Percentiles rank a stretch among this genome's conserved stretches.
phyloP scores from a whole-genome alignment of 352 stramenopile genomes.

The Phytophthora fragariaefolia region DNA sequence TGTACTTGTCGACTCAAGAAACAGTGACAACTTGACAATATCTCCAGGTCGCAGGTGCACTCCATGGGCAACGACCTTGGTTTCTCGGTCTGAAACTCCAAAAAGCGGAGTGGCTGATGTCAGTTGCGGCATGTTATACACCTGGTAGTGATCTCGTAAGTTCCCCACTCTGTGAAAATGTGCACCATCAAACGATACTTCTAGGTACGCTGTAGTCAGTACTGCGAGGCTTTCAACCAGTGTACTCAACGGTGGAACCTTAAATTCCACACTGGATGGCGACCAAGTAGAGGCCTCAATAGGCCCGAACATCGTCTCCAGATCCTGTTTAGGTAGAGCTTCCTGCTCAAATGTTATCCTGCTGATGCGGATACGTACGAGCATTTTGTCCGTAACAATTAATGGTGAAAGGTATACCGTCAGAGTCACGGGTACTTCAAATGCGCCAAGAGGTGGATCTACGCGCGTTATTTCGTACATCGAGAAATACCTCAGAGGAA shows the following conservation, averaged over 20 bases:
- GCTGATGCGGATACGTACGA: constrained; percentile 42
- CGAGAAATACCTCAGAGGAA: constrained; percentile 64
- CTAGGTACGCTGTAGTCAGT: constrained; percentile 44
- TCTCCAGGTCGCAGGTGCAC: constrained; percentile 46
- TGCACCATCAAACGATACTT: constrained; percentile 62
- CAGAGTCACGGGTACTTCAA: constrained; percentile 64
- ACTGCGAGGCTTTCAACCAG: constrained; percentile 39
- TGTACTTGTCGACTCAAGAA: constrained; percentile 28
- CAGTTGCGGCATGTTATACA: constrained; percentile 70
- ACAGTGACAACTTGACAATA: constrained; percentile 54
- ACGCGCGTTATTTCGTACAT: constrained; percentile 52
- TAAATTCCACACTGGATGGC: constrained; percentile 48
- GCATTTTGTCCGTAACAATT: constrained; percentile 55
- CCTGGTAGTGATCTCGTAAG: constrained; percentile 52
- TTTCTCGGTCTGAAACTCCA: constrained; percentile 54
- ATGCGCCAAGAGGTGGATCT: constrained; percentile 56
- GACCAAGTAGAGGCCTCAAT: constrained; percentile 49
- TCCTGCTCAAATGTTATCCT: neutral
- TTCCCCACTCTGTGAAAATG: constrained; percentile 60
- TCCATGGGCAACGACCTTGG: constrained; percentile 49
- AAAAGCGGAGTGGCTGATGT: constrained; percentile 56
- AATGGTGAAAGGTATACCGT: constrained; percentile 46
- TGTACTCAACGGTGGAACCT: constrained; percentile 44
- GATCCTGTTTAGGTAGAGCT: neutral
- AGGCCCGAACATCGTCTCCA: constrained; percentile 43